Conservation (phyloP, 2,329 filamentous ascomycete species). For the Cercospora zeae-maydis region DNA sequence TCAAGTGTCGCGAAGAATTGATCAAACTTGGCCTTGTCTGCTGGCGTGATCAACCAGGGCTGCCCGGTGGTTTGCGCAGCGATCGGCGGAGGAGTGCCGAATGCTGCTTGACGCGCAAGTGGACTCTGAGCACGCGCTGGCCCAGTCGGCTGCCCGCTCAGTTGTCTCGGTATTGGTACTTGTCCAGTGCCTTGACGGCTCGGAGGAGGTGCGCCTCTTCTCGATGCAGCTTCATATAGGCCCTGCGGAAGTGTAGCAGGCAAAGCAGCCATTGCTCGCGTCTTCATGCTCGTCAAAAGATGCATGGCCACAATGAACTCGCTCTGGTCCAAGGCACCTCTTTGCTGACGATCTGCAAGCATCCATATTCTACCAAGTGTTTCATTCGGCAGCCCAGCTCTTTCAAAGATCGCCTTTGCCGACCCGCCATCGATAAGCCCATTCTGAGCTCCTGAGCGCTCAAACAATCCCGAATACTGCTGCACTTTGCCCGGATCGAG, state of each 20-base stretch:
- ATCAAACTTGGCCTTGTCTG: constrained; percentile 86
- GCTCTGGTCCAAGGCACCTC: constrained; percentile 77
- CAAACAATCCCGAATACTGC: constrained; percentile 86
- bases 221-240: constrained; percentile 84
- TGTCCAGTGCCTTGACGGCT: constrained; percentile 31
- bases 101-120: constrained; percentile 48
- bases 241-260: constrained; percentile 78
- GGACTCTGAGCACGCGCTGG: constrained; percentile 59
- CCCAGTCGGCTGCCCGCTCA: constrained; percentile 58
- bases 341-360: constrained; percentile 87
- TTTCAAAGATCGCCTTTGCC: constrained; percentile 93
- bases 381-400: constrained; percentile 84
- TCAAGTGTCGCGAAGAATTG: constrained; percentile 80
- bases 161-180: constrained; percentile 70
- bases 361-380: constrained; percentile 94
- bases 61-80: constrained; percentile 54
- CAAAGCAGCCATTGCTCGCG: constrained; percentile 71
- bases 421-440: constrained; percentile 68
- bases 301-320: constrained; percentile 99
- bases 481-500: constrained; percentile 82
- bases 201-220: constrained; percentile 54
- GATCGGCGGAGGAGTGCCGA: constrained; percentile 48
- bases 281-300: constrained; percentile 85
- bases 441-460: constrained; percentile 75
- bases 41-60: constrained; percentile 78